Percentiles rank a stretch among this genome's conserved stretches.
These are phyloP conservation scores for Sorghum bicolor DNA, from an alignment of 176 grass and related monocot genomes.

Conservation along the genomic window Sorghum_bicolor_NCBIv3 NC_012871.2:67565001-67565500, in stretches of 20 bases:
- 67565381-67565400: neutral
- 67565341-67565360: neutral
- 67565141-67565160: neutral
- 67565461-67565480: conserved; percentile 6
- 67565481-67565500: conserved; percentile 43
- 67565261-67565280: neutral
- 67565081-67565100: neutral
- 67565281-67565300: neutral
- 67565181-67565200: neutral
- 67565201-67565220: neutral
- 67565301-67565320: neutral
- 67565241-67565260: neutral
- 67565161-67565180: neutral
- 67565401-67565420: neutral
- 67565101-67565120: neutral
- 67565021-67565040: neutral
- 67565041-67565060: neutral
- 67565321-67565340: conserved; percentile 29
- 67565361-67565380: conserved; percentile 5
- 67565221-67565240: neutral
- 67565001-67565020: neutral
- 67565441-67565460: conserved; percentile 19
- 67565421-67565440: conserved; percentile 16
- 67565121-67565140: neutral
- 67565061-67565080: neutral